Evolutionary conservation across 2,329 filamentous ascomycete species (phyloP), one percentile per base, ranked within the genome.

Genomic region (Ophiocordyceps australis): DNA sequence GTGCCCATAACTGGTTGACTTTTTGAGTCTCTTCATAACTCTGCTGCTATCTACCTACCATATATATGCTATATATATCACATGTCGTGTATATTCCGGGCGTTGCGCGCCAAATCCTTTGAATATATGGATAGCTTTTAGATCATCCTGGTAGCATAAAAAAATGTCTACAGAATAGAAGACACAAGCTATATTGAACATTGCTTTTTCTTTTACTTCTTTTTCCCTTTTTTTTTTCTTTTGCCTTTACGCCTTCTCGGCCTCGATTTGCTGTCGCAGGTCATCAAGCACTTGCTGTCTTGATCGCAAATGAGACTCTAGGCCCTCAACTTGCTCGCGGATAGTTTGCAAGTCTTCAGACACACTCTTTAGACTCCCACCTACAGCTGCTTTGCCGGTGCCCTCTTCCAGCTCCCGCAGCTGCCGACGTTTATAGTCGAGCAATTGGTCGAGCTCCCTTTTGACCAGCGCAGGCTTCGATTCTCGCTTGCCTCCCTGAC

Each of bases 391-490:
- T 54, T 64, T 74, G 34, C 67, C 73, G 28, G 68, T 64, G 17
- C 77, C 79, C 34, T 71, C 66, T 51, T 89, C 76, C 50, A 83
- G 43, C 26, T 78, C 83, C 38, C 70, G 62, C 46, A 86, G 59
- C 57, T 74, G 75, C 43, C 71, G 71, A 47, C 81, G 63, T 67
- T 98, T 98, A 51, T 92, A 95, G 44, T 98, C 89, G 22, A 98
- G 60, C 50, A 98, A 54, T 55, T 93, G 81, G 50, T 95, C 82
- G 24, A 94, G 59, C 54, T 98, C 89, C 34, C 85, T 65, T 64
- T 94, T 95, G 29, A 95, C 81, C 21, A 98, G 62, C 20, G 83
- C 81, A 22, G 86, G 86, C 53, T 83, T 91, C 14, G 70, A 76
- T 35, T 82, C 73, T 23, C 83, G 62, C 55, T 66, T 70, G 38